A percentile compares a stretch with the other conserved stretches of the same genome.
Conservation (phyloP, 139 green algal genomes). For the Eudorina sp. region DNA sequence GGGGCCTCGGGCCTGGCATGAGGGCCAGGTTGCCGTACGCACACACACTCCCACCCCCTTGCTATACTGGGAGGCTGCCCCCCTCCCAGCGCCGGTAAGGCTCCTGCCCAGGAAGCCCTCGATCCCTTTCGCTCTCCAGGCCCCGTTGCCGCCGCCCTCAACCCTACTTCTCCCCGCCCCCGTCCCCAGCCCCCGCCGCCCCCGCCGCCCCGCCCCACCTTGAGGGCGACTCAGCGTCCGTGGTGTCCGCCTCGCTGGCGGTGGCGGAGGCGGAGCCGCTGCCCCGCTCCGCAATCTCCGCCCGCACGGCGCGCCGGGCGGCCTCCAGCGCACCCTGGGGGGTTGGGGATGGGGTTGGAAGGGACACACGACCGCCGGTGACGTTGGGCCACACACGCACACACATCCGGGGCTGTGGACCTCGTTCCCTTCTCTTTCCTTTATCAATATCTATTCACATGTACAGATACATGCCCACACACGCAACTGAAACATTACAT, state of each 20-base stretch:
- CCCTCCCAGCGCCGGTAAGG: neutral
- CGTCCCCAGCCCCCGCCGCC: neutral
- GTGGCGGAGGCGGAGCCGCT: constrained; percentile 17
- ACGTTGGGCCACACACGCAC: too few relatives aligned
- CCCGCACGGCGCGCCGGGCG: constrained; percentile 49
- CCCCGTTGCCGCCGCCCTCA: too few relatives aligned
- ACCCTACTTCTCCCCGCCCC: neutral
- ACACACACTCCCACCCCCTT: too few relatives aligned
- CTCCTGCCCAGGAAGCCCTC: neutral
- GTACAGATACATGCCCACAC: too few relatives aligned
- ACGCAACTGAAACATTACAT: too few relatives aligned
- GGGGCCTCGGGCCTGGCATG: too few relatives aligned
- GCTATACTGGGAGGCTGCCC: neutral
- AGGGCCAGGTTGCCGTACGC: too few relatives aligned
- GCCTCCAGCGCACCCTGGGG: constrained; percentile 74
- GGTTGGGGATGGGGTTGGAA: neutral
- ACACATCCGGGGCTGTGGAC: too few relatives aligned
- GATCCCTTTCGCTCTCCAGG: neutral
- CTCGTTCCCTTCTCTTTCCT: too few relatives aligned
- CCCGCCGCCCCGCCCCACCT: neutral
- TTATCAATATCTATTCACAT: too few relatives aligned
- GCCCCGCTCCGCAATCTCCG: constrained; percentile 44
- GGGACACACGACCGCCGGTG: too few relatives aligned
- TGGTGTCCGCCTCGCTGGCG: constrained; percentile 17
- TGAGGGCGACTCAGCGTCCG: constrained; percentile 14